Evolutionary conservation across 108 stramenopile species (phyloP).

Genomic region (Nannochloropsis salina): DNA sequence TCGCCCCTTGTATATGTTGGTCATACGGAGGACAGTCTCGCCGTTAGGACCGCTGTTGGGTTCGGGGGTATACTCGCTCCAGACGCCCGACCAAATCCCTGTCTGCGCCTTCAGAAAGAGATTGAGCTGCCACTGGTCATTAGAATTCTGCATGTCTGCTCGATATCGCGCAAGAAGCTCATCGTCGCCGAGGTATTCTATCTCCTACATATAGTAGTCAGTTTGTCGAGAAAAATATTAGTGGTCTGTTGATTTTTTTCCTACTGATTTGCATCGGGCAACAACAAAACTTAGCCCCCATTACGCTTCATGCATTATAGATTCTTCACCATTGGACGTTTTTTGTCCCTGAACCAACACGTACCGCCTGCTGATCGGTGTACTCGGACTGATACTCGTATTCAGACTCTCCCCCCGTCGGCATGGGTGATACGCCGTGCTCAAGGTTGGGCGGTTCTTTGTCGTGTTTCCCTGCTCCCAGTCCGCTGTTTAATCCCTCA

Average conservation of each 20-base stretch:
- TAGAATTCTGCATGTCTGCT: slow-evolving; percentile 11
- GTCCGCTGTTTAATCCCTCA: no score
- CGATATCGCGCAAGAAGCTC: neutral
- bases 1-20: neutral
- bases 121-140: slow-evolving; percentile 15
- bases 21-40: neutral
- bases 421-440: neutral
- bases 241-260: no score
- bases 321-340: no score
- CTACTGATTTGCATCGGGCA: no score
- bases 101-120: slow-evolving; percentile 1
- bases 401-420: neutral
- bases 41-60: neutral
- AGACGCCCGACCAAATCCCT: slow-evolving; percentile 2
- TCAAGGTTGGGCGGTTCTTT: no score
- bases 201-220: neutral
- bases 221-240: no score
- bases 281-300: no score
- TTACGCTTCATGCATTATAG: no score
- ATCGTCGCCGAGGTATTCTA: neutral
- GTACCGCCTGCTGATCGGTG: neutral
- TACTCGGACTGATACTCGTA: slow-evolving; percentile 13
- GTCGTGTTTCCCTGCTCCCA: no score
- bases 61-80: slow-evolving; percentile 6
- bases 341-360: neutral